Base-by-base conservation (phyloP, 768 basidiomycete genomes). In the Tricholoma furcatifolium region DNA sequence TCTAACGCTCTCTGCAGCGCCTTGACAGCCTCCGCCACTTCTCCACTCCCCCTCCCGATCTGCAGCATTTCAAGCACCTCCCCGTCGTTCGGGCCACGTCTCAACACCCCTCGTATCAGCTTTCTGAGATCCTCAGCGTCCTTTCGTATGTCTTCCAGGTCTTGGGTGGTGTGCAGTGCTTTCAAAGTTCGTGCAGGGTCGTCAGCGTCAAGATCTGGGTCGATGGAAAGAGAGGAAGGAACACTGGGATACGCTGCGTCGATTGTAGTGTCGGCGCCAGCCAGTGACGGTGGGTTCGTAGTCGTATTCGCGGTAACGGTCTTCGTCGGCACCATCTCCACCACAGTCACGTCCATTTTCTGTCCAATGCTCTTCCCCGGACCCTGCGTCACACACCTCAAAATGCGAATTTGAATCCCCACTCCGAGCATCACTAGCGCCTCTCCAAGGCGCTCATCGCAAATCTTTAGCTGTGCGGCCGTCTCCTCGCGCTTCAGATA, bases 11-110 rank as follows among this genome's bases (percentile, higher is more conserved):
- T 70, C 68, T 89, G 88, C 15, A 92, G 73, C 4, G 89, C 84
- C 70, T 88, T 89, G 65, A 91, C 83, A 11, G 88, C 88, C 65
- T 92, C 90, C 1, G 85, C 84, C 78, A 89, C 85, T 65, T 89
- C 86, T 40, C 81, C 79, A 42, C 82, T 71, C 41, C 81, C 79
- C 42, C 82, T 71, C 31, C 75, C 75, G 40, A 86, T 78, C 57
- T 87, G 81, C 36, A 90, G 70, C 1, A 84, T 76, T 17, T 75
- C 70, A 30, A 88, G 68, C 76, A 90, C 82, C 58, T 82, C 79
- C 8, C 72, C 78, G 60, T 91, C 89, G 57, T 72, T 83, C 49
- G 27, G 27, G 27, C 78, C 78, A 6, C 79, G 72, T 47, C 75
- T 71, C 24, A 88, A 69, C 12, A 86, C 85, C 1, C 65, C 66